These are phyloP conservation scores for Didymella segeticola DNA, from an alignment of 2,329 filamentous ascomycete species.

Conservation along the genomic window DNA sequence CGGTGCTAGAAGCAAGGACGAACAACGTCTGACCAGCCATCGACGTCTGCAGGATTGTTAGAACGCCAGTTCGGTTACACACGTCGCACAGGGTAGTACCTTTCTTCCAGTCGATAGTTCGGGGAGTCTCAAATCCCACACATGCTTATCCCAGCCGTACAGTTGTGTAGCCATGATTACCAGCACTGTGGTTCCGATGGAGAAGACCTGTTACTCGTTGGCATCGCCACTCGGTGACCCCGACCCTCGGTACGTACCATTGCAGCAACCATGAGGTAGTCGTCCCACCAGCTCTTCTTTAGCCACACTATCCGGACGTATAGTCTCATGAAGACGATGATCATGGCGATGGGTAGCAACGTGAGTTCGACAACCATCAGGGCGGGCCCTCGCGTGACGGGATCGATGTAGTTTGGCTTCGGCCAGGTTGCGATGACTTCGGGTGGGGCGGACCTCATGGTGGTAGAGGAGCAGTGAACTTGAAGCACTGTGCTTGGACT, in stretches of 20 bases:
- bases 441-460: constrained; percentile 44
- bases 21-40: constrained; percentile 49
- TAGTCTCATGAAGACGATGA: constrained; percentile 44
- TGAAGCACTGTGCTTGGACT: constrained; percentile 27
- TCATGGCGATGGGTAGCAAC: constrained; percentile 45
- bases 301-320: constrained; percentile 48
- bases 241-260: constrained; percentile 36
- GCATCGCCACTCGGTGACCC: constrained; percentile 21
- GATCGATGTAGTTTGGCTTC: constrained; percentile 53
- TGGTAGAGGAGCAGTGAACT: constrained; percentile 14
- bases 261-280: constrained; percentile 48
- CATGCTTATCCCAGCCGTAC: constrained; percentile 50
- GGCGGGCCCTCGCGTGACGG: constrained; percentile 50
- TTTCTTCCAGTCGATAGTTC: constrained; percentile 45
- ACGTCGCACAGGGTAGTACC: constrained; percentile 31
- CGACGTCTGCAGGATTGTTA: constrained; percentile 42
- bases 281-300: constrained; percentile 49
- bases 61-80: constrained; percentile 26
- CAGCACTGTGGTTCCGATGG: constrained; percentile 40
- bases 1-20: constrained; percentile 47
- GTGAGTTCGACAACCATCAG: constrained; percentile 52
- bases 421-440: constrained; percentile 51
- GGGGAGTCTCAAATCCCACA: constrained; percentile 42
- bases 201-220: constrained; percentile 39
- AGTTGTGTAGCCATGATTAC: constrained; percentile 46